These are phyloP conservation scores for Fraxinus velutina DNA, from an alignment of 305 asterid genomes.

Conservation along the genomic window DNA sequence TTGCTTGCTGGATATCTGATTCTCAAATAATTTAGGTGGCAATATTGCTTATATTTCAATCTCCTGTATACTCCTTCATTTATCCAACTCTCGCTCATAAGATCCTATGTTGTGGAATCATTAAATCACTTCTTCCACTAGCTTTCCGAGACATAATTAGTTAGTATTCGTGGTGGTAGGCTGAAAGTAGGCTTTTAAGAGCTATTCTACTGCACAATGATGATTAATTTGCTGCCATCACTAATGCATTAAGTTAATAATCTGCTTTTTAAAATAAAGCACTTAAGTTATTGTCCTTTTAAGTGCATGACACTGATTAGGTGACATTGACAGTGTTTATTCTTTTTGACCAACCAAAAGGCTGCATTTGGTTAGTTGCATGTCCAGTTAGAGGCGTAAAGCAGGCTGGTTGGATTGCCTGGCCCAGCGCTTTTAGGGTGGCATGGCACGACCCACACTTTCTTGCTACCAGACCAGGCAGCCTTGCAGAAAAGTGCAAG, in stretches of 20 bases:
- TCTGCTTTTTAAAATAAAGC: not conserved
- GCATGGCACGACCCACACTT: not conserved
- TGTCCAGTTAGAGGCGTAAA: not conserved
- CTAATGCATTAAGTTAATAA: conserved; percentile 2
- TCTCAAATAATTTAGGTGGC: not conserved
- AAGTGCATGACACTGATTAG: conserved; percentile 1
- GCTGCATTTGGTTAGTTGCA: conserved; percentile 19
- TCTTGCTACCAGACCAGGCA: not conserved
- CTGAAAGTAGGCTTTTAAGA: conserved; percentile 30
- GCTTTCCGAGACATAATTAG: not conserved
- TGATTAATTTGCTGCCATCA: conserved; percentile 19
- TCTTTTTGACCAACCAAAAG: conserved; percentile 1
- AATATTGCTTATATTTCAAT: not conserved
- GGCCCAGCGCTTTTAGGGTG: not conserved
- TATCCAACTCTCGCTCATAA: not conserved
- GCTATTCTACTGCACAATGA: conserved; percentile 36
- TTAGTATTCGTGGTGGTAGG: conserved; percentile 30
- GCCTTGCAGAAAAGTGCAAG: not conserved
- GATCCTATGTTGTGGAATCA: not conserved
- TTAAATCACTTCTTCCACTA: no score
- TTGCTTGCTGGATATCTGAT: not conserved
- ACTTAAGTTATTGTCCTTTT: not conserved
- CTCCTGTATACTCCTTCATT: not conserved
- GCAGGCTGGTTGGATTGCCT: not conserved
- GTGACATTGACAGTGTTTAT: conserved; percentile 8